Conservation (phyloP, 2,329 filamentous ascomycete genomes). For the Cordyceps cicadae region DNA sequence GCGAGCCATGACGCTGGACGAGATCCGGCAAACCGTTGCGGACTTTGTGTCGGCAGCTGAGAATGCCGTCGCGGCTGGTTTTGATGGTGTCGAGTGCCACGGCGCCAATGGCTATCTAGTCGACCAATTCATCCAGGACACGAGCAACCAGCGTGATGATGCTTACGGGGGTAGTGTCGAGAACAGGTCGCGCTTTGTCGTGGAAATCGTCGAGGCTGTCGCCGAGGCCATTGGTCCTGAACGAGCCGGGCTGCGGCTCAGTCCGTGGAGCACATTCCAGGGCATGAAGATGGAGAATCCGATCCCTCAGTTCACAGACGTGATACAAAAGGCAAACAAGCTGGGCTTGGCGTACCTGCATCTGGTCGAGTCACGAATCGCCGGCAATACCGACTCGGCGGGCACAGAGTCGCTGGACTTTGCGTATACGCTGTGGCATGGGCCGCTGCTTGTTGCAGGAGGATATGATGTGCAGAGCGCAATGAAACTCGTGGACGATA, state of each 20-base stretch:
- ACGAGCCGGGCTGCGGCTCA: constrained; percentile 40
- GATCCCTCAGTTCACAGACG: no score
- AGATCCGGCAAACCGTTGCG: constrained; percentile 53
- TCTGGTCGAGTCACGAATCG: no score
- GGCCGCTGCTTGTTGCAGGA: no score
- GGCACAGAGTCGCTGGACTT: no score
- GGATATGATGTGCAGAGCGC: background rate
- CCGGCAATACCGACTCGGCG: no score
- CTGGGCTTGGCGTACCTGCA: background rate
- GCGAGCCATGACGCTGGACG: constrained; percentile 45
- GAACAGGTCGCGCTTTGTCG: constrained; percentile 38
- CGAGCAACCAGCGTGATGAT: constrained; percentile 40
- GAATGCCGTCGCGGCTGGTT: constrained; percentile 51
- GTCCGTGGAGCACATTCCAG: constrained; percentile 21
- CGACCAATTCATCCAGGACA: constrained; percentile 48
- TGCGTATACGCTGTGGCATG: no score
- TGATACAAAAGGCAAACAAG: background rate
- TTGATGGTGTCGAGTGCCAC: constrained; percentile 58
- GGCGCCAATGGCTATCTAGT: constrained; percentile 49
- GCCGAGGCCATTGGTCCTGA: constrained; percentile 35
- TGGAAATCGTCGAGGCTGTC: constrained; percentile 35
- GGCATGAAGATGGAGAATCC: constrained; percentile 8
- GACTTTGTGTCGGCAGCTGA: constrained; percentile 47
- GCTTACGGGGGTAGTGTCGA: constrained; percentile 42
- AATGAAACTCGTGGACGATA: background rate